A percentile compares a stretch with the other conserved stretches of the same genome.
phyloP scores from a whole-genome alignment of 345 rosid species.

The Pugionium dolabratum region DNA sequence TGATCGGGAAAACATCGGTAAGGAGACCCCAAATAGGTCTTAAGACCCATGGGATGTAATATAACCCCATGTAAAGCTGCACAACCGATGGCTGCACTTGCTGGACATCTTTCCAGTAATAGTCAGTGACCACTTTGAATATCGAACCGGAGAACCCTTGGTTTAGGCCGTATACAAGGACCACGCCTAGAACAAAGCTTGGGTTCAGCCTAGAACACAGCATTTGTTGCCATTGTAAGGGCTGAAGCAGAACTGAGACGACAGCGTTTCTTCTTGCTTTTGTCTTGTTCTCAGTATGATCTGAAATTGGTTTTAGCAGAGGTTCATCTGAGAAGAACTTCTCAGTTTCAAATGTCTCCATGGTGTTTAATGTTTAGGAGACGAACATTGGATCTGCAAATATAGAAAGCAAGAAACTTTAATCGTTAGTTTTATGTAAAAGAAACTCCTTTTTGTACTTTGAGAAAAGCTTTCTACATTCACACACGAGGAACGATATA shows the following conservation, averaged over 20 bases:
- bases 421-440: conserved; percentile 26
- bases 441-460: conserved; percentile 15
- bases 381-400: conserved; percentile 39
- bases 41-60: conserved; percentile 80
- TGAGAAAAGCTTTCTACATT: conserved; percentile 17
- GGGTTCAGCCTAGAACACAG: conserved; percentile 58
- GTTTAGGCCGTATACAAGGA: conserved; percentile 72
- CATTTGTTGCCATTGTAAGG: conserved; percentile 73
- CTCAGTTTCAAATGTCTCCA: conserved; percentile 42
- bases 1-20: conserved; percentile 70
- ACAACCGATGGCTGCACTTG: conserved; percentile 70
- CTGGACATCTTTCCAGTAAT: conserved; percentile 85
- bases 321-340: conserved; percentile 26
- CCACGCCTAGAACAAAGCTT: conserved; percentile 63
- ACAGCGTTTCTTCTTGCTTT: conserved; percentile 26
- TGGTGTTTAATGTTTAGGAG: conserved; percentile 27
- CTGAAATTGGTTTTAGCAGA: conserved; percentile 35
- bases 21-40: conserved; percentile 82
- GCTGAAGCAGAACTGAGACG: conserved; percentile 51
- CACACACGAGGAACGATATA: conserved; percentile 16
- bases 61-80: conserved; percentile 70
- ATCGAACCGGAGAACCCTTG: conserved; percentile 73
- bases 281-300: conserved; percentile 21
- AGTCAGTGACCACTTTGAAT: conserved; percentile 78
- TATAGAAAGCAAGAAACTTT: conserved; percentile 7